Conservation (phyloP, 768 basidiomycete species). For the Zangia roseola region DNA sequence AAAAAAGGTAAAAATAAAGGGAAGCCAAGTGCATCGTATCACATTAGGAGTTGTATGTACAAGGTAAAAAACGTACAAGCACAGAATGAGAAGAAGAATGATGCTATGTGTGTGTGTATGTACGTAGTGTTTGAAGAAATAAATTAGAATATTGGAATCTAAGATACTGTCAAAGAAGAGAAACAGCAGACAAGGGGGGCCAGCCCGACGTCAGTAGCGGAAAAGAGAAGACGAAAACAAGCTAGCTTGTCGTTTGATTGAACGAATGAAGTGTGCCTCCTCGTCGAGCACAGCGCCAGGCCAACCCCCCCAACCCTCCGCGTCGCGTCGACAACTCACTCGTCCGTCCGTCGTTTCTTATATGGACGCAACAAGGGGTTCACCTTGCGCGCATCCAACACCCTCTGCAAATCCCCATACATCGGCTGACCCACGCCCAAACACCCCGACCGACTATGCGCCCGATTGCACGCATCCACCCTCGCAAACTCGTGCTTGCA, state of each 20-base stretch:
- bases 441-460: slow-evolving; percentile 32
- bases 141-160: no score
- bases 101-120: no score
- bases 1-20: no score
- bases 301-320: no score
- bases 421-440: slow-evolving; percentile 29
- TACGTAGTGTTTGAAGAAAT: no score
- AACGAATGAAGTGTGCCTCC: background rate
- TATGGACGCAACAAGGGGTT: slow-evolving; percentile 16
- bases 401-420: slow-evolving; percentile 28
- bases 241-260: background rate
- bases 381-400: slow-evolving; percentile 30
- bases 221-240: background rate
- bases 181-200: background rate
- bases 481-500: slow-evolving; percentile 34
- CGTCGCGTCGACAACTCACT: background rate
- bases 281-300: no score
- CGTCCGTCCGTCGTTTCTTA: slow-evolving; percentile 34
- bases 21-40: background rate
- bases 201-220: no score
- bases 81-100: no score
- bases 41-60: background rate
- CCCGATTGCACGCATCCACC: slow-evolving; percentile 35
- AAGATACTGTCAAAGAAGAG: no score
- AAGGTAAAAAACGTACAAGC: no score